These are phyloP conservation scores for Epicoccum nigrum DNA, from an alignment of 2,329 filamentous ascomycete species.

Conservation along the genomic window DNA sequence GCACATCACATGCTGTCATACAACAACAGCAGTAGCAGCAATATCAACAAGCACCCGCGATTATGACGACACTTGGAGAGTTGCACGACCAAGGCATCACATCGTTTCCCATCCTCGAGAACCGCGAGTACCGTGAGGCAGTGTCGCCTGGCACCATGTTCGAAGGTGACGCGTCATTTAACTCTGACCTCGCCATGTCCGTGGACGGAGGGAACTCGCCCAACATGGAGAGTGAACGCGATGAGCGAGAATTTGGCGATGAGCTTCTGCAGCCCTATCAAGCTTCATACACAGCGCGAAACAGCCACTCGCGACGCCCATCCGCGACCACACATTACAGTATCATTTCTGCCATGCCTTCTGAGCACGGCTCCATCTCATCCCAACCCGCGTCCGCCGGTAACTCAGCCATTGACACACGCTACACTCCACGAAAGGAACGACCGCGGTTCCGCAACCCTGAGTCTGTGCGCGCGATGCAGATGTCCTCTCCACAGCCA, in stretches of 20 bases:
- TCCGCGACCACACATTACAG: conserved; percentile 41
- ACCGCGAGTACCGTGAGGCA: conserved; percentile 38
- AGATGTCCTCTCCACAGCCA: conserved; percentile 68
- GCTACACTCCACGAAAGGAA: conserved; percentile 63
- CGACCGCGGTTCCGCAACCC: conserved; percentile 72
- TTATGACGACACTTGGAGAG: conserved; percentile 43
- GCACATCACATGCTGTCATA: conserved; percentile 20
- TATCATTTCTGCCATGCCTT: conserved; percentile 48
- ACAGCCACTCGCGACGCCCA: conserved; percentile 30
- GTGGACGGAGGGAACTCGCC: conserved; percentile 37
- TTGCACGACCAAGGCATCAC: conserved; percentile 38
- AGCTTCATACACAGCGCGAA: conserved; percentile 42
- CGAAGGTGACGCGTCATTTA: conserved; percentile 43
- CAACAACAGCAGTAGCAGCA: neutral
- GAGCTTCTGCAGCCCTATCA: conserved; percentile 37
- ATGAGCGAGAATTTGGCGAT: conserved; percentile 29
- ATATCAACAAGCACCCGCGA: conserved; percentile 15
- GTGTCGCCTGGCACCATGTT: conserved; percentile 40
- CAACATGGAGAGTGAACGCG: conserved; percentile 39
- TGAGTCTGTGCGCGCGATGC: conserved; percentile 71
- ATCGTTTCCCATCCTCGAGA: conserved; percentile 44
- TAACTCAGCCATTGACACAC: conserved; percentile 38
- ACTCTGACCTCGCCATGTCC: conserved; percentile 38
- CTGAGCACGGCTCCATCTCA: conserved; percentile 44
- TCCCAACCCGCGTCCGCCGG: conserved; percentile 38